Conservation (phyloP, 2,329 filamentous ascomycete species). For the Dissoconium aciculare region DNA sequence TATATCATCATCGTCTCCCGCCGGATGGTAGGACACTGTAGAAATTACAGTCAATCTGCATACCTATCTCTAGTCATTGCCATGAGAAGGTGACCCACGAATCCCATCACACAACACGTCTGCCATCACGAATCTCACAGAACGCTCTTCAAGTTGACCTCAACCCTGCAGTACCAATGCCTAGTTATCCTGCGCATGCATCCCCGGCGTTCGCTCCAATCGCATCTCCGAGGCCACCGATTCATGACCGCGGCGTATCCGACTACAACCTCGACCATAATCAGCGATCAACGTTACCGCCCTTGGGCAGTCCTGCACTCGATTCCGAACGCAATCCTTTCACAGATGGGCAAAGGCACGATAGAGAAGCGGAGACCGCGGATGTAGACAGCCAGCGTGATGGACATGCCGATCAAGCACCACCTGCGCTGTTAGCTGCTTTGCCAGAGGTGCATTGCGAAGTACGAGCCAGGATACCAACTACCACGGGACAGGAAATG, state of each 20-base stretch:
- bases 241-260: constrained; percentile 19
- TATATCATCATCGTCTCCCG: no score
- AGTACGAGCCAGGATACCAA: constrained; percentile 88
- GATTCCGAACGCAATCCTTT: constrained; percentile 23
- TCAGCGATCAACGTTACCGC: constrained; percentile 22
- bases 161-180: no score
- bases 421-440: constrained; percentile 56
- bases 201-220: constrained; percentile 29
- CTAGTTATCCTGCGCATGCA: constrained; percentile 39
- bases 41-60: no score
- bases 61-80: background rate
- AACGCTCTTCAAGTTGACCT: no score
- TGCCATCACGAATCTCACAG: no score
- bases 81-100: background rate
- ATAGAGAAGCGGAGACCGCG: constrained; percentile 28
- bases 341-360: constrained; percentile 17
- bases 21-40: no score
- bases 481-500: constrained; percentile 84
- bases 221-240: constrained; percentile 37
- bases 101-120: background rate
- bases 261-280: constrained; percentile 24
- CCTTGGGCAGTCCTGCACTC: constrained; percentile 34
- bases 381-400: constrained; percentile 23
- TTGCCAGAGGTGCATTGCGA: constrained; percentile 83
- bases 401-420: constrained; percentile 31